A percentile compares a stretch with the other conserved stretches of the same genome.
phyloP scores from a whole-genome alignment of 768 basidiomycete genomes.

The Hygrophorus pudorinus region DNA sequence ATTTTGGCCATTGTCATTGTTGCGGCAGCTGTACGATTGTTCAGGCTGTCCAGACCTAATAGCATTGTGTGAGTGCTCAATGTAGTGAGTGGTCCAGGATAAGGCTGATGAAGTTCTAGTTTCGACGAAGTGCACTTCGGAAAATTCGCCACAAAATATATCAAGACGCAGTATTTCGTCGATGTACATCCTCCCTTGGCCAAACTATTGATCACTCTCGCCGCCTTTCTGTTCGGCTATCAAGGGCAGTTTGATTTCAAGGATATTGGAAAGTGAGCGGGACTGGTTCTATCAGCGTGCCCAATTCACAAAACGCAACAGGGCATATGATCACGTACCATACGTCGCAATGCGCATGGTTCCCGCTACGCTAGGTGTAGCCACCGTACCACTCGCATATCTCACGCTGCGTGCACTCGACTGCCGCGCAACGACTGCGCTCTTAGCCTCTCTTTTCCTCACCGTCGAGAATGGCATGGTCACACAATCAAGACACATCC shows the following conservation, averaged over 20 bases:
- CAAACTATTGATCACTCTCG: constrained; percentile 89
- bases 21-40: constrained; percentile 76
- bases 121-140: constrained; percentile 99
- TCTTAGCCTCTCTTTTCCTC: constrained; percentile 84
- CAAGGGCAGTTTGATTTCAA: constrained; percentile 95
- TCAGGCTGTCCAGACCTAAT: constrained; percentile 73
- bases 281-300: not conserved
- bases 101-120: constrained; percentile 28
- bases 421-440: constrained; percentile 84
- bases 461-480: constrained; percentile 95
- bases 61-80: constrained; percentile 76
- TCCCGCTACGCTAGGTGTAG: constrained; percentile 84
- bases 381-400: constrained; percentile 84
- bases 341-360: constrained; percentile 96
- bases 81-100: constrained; percentile 1
- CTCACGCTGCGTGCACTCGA: constrained; percentile 90
- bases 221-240: constrained; percentile 79
- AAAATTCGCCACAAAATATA: constrained; percentile 91
- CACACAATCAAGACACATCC: constrained; percentile 93
- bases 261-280: constrained; percentile 87
- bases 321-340: constrained; percentile 78
- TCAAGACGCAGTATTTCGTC: constrained; percentile 84
- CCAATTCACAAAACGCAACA: constrained; percentile 20
- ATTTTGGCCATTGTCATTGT: constrained; percentile 56
- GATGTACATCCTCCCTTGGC: constrained; percentile 98